A percentile compares a stretch with the other conserved stretches of the same genome.
These are phyloP conservation scores for Botryotinia convoluta DNA, from an alignment of 2,329 filamentous ascomycete genomes.

Conservation along the genomic window DNA sequence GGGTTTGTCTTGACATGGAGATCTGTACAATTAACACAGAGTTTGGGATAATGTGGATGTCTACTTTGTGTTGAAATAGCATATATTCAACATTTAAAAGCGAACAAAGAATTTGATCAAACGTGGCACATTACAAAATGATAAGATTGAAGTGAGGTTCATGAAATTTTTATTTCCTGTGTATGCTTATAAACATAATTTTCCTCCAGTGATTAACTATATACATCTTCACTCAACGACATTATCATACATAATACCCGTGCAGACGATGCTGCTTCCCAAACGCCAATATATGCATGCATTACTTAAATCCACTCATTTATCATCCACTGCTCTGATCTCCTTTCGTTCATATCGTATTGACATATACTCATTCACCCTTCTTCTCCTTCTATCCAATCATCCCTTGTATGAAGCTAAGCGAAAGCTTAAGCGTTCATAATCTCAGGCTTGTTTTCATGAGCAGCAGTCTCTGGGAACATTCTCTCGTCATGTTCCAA, in stretches of 20 bases:
- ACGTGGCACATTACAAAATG: not conserved
- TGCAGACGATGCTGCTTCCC: slow-evolving; percentile 6
- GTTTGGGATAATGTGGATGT: not conserved
- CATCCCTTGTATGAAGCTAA: not conserved
- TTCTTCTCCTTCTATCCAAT: not conserved
- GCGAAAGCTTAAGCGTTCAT: not conserved
- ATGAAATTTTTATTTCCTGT: not conserved
- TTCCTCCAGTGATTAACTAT: not conserved
- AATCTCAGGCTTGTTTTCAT: not conserved
- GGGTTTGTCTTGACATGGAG: not conserved
- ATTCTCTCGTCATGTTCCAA: slow-evolving; percentile 28
- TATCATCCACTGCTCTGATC: not conserved
- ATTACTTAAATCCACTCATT: not conserved
- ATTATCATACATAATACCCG: slow-evolving; percentile 7
- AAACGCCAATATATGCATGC: slow-evolving; percentile 3
- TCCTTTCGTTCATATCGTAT: not conserved
- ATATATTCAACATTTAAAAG: not conserved
- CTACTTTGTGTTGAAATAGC: not conserved
- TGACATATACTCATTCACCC: not conserved
- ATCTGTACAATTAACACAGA: not conserved
- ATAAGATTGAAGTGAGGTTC: not conserved
- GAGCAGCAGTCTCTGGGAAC: slow-evolving; percentile 22
- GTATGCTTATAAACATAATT: not conserved
- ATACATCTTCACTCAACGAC: not conserved
- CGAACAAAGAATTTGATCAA: not conserved